These are phyloP conservation scores for Porpolomopsis calyptriformis DNA, from an alignment of 768 basidiomycete genomes.

Conservation along the genomic window DNA sequence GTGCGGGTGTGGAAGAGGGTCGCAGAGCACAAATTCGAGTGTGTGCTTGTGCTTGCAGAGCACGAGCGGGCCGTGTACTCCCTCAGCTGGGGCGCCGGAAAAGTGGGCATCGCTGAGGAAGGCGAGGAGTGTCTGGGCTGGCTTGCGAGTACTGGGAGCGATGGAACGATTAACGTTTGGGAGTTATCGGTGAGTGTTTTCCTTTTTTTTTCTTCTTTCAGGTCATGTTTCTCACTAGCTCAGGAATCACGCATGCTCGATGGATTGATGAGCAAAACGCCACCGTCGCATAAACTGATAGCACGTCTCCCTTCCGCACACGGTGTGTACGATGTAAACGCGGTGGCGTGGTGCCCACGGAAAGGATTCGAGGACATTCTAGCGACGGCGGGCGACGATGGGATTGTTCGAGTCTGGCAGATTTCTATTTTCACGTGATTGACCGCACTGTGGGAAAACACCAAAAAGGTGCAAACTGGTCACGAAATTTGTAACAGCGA, in stretches of 20 bases:
- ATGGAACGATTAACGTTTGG: constrained; percentile 78
- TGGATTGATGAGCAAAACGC: constrained; percentile 9
- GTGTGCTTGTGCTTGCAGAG: constrained; percentile 44
- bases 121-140: constrained; percentile 51
- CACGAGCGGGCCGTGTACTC: constrained; percentile 76
- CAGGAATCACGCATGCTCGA: constrained; percentile 6
- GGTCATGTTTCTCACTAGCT: not conserved
- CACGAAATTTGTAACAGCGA: too few relatives aligned
- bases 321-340: constrained; percentile 77
- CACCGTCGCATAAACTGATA: constrained; percentile 38
- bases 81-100: constrained; percentile 55
- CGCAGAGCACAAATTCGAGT: constrained; percentile 52
- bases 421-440: too few relatives aligned
- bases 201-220: constrained; percentile 1
- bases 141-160: constrained; percentile 77
- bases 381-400: constrained; percentile 83
- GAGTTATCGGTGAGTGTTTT: constrained; percentile 45
- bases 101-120: constrained; percentile 16
- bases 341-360: constrained; percentile 73
- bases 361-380: constrained; percentile 54
- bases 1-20: constrained; percentile 77
- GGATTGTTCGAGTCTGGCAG: constrained; percentile 71
- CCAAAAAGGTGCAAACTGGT: too few relatives aligned
- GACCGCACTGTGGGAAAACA: too few relatives aligned
- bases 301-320: constrained; percentile 58